phyloP scores from a whole-genome alignment of 1,139 yeast genomes.

The Debaryomyces udenii region DNA sequence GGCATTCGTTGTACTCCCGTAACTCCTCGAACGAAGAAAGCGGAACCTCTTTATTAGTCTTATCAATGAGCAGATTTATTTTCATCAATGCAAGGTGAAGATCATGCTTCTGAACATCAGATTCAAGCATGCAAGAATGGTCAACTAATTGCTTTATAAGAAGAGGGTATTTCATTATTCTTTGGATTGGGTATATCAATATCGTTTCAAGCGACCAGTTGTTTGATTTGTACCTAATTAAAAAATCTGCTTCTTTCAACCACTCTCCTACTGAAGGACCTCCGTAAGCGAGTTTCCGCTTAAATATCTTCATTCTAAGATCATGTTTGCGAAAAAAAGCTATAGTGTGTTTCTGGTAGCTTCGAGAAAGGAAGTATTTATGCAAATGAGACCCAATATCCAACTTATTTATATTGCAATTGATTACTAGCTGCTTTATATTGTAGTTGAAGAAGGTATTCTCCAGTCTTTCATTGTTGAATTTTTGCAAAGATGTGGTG shows the following conservation, averaged over 20 bases:
- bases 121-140: slow-evolving; percentile 1
- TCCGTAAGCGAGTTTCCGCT: slow-evolving; percentile 4
- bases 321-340: slow-evolving; percentile 12
- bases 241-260: slow-evolving; percentile 17
- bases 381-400: slow-evolving; percentile 20
- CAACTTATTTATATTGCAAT: slow-evolving; percentile 17
- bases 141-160: slow-evolving; percentile 20
- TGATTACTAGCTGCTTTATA: slow-evolving; percentile 12
- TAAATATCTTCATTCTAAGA: slow-evolving; percentile 11
- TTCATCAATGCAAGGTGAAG: slow-evolving; percentile 21
- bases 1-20: slow-evolving; percentile 11
- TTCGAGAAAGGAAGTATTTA: slow-evolving; percentile 8
- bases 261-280: slow-evolving; percentile 14
- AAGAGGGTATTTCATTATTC: slow-evolving; percentile 19
- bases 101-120: slow-evolving; percentile 13
- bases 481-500: slow-evolving; percentile 6
- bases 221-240: slow-evolving; percentile 7
- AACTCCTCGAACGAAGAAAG: slow-evolving; percentile 18
- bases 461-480: background rate
- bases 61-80: slow-evolving; percentile 20
- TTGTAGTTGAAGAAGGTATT: slow-evolving; percentile 4
- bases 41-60: slow-evolving; percentile 13
- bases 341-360: slow-evolving; percentile 9
- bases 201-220: slow-evolving; percentile 13
- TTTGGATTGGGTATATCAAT: slow-evolving; percentile 17